phyloP scores from a whole-genome alignment of 768 basidiomycete species.

The Leucogyrophana mollusca region DNA sequence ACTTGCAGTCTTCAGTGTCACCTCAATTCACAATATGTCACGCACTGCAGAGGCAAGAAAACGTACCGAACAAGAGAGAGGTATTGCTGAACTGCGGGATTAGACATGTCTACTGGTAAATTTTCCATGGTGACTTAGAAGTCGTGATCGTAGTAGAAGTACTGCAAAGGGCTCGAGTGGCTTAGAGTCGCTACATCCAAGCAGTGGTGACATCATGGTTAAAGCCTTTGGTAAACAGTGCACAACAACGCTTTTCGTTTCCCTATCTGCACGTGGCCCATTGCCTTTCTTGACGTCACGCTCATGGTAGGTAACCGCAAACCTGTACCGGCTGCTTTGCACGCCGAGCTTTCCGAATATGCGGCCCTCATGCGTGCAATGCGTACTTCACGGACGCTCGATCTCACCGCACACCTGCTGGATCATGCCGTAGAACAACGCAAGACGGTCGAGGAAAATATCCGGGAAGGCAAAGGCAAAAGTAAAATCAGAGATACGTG shows the following conservation, averaged over 20 bases:
- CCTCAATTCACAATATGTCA: background rate
- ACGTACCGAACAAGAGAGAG: slow-evolving; percentile 59
- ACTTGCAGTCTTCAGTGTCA: slow-evolving; percentile 66
- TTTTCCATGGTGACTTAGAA: slow-evolving; percentile 41
- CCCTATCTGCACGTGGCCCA: slow-evolving; percentile 12
- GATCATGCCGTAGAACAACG: slow-evolving; percentile 14
- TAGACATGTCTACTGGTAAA: slow-evolving; percentile 55
- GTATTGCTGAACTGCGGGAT: slow-evolving; percentile 65
- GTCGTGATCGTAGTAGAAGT: background rate
- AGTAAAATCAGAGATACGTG: slow-evolving; percentile 42
- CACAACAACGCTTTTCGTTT: background rate
- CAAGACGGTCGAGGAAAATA: slow-evolving; percentile 15
- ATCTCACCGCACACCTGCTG: slow-evolving; percentile 54
- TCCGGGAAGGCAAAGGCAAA: slow-evolving; percentile 25
- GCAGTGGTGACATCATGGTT: slow-evolving; percentile 1
- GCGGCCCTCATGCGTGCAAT: slow-evolving; percentile 63
- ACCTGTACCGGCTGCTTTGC: slow-evolving; percentile 51
- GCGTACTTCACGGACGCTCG: slow-evolving; percentile 54
- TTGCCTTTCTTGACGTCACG: background rate
- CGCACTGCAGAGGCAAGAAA: background rate
- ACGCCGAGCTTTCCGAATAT: slow-evolving; percentile 68
- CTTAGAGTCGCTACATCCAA: too few relatives aligned
- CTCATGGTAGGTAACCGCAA: slow-evolving; percentile 37
- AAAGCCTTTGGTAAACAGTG: background rate
- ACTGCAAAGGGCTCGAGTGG: background rate